Evolutionary conservation across 345 rosid species (phyloP).

Genomic region (Euphorbia pulcherrima): DNA sequence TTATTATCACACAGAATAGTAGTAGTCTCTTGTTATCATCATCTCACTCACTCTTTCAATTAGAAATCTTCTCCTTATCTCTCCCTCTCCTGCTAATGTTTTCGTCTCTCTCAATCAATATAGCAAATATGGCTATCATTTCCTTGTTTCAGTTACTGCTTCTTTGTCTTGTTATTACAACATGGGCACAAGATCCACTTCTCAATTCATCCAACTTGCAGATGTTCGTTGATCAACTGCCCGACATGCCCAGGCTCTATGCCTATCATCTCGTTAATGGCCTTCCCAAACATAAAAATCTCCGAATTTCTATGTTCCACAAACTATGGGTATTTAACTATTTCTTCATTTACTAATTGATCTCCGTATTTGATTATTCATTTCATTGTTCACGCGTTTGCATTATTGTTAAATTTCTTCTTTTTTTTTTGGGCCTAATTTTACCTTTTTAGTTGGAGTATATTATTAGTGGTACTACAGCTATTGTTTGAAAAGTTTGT

Average conservation of each 20-base stretch:
- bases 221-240: conserved; percentile 79
- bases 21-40: too few relatives aligned
- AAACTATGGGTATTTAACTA: conserved; percentile 56
- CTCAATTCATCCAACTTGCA: conserved; percentile 35
- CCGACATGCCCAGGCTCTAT: conserved; percentile 54
- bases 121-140: not conserved
- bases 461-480: not conserved
- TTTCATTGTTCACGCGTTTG: not conserved
- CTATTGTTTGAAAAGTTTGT: not conserved
- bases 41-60: not conserved
- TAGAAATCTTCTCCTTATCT: not conserved
- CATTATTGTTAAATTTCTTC: not conserved
- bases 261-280: conserved; percentile 43
- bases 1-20: too few relatives aligned
- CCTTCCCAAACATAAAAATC: conserved; percentile 37
- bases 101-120: not conserved
- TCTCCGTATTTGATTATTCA: not conserved
- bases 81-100: not conserved
- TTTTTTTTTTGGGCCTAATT: not conserved
- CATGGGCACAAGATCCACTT: conserved; percentile 35
- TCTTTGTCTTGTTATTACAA: not conserved
- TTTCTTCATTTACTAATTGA: not conserved
- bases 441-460: too few relatives aligned
- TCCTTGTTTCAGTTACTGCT: not conserved
- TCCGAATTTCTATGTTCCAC: conserved; percentile 74